Conservation (phyloP, 176 grass and related monocot genomes). For the Themeda triandra region DNA sequence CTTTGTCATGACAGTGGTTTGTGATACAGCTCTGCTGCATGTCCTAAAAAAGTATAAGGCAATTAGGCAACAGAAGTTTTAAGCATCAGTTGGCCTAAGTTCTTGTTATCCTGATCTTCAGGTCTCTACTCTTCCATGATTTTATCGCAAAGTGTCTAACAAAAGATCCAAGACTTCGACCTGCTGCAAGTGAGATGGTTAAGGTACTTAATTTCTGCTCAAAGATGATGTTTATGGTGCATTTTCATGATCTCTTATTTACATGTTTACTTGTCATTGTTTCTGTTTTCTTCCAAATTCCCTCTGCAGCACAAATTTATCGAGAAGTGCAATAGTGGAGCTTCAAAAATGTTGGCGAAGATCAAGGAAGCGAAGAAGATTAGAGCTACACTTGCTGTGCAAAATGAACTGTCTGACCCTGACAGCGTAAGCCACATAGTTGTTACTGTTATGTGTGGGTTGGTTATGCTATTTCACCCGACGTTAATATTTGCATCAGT, state of each 20-base stretch:
- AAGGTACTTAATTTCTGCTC: slow-evolving; percentile 62
- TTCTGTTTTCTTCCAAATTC: background rate
- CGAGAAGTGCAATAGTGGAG: slow-evolving; percentile 89
- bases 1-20: background rate
- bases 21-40: background rate
- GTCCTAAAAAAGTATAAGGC: background rate
- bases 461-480: background rate
- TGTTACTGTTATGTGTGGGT: background rate
- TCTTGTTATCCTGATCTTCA: slow-evolving; percentile 39
- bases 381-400: slow-evolving; percentile 56
- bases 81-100: background rate
- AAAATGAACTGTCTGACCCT: slow-evolving; percentile 43
- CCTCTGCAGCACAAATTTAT: slow-evolving; percentile 89
- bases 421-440: slow-evolving; percentile 51
- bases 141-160: slow-evolving; percentile 99
- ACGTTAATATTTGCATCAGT: slow-evolving; percentile 4
- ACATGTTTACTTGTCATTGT: slow-evolving; percentile 23
- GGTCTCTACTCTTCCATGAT: slow-evolving; percentile 99
- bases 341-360: slow-evolving; percentile 94
- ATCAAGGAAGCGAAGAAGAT: slow-evolving; percentile 88
- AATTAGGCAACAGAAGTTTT: slow-evolving; percentile 16
- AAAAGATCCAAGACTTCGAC: slow-evolving; percentile 94
- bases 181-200: slow-evolving; percentile 88
- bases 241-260: slow-evolving; percentile 28
- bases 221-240: background rate